phyloP scores from a whole-genome alignment of 1,284 basidiomycete genomes.

The Austroboletus novae-zelandiae region DNA sequence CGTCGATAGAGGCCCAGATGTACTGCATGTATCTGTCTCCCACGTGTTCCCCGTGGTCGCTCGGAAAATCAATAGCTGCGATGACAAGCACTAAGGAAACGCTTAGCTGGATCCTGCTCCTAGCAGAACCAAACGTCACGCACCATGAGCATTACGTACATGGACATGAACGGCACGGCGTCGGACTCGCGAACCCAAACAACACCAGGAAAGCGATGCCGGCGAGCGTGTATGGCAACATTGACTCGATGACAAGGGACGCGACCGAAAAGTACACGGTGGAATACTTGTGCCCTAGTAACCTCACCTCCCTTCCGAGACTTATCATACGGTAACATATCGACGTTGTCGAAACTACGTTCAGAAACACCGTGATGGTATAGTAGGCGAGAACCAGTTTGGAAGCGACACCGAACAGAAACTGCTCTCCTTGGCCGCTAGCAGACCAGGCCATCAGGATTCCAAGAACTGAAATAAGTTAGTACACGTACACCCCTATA shows the following conservation, averaged over 20 bases:
- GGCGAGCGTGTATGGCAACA: background rate
- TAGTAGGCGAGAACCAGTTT: background rate
- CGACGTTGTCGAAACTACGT: background rate
- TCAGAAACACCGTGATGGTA: background rate
- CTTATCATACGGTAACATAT: background rate
- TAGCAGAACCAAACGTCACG: background rate
- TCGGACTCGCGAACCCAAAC: background rate
- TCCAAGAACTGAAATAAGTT: slow-evolving; percentile 2
- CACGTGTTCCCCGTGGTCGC: background rate
- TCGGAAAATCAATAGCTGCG: background rate
- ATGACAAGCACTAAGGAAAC: background rate
- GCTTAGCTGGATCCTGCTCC: background rate
- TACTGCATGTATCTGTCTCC: background rate
- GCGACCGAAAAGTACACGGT: background rate
- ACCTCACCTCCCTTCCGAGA: background rate
- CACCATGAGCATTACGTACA: background rate
- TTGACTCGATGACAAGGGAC: background rate
- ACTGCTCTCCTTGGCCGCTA: background rate
- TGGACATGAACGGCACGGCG: background rate
- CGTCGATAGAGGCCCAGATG: background rate
- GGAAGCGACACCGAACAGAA: background rate
- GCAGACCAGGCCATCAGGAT: background rate
- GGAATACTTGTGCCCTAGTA: background rate
- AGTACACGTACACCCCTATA: background rate
- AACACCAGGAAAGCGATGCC: background rate